These are phyloP conservation scores for Spathaspora boniae DNA, from an alignment of 805 yeast genomes.

Conservation along the genomic window DNA sequence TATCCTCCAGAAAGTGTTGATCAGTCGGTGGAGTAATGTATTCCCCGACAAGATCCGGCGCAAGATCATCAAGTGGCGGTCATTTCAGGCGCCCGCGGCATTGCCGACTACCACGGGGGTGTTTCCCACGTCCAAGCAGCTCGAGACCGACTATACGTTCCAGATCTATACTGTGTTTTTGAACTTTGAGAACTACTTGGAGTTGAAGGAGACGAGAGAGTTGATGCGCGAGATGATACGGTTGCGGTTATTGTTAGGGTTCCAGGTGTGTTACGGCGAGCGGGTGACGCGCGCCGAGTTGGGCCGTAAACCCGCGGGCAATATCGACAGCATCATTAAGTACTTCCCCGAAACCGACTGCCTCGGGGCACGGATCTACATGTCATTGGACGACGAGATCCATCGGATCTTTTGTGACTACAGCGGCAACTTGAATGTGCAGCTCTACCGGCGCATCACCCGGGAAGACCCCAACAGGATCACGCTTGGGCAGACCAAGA, in stretches of 20 bases:
- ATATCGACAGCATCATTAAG: constrained; percentile 52
- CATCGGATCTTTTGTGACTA: constrained; percentile 77
- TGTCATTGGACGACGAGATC: constrained; percentile 77
- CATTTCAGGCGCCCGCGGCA: constrained; percentile 90
- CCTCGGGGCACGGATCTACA: constrained; percentile 62
- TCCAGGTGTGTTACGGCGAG: constrained; percentile 81
- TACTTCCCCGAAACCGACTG: constrained; percentile 48
- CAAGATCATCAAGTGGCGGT: constrained; percentile 81
- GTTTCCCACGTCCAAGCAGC: constrained; percentile 69
- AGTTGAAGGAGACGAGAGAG: constrained; percentile 50
- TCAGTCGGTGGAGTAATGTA: constrained; percentile 89
- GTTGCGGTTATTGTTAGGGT: constrained; percentile 77
- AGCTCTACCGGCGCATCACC: constrained; percentile 48
- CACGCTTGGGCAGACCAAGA: constrained; percentile 10
- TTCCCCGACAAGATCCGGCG: constrained; percentile 70
- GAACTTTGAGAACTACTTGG: constrained; percentile 53
- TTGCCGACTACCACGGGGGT: constrained; percentile 77
- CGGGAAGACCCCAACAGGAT: constrained; percentile 9
- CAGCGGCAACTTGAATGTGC: constrained; percentile 73
- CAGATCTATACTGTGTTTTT: constrained; percentile 79
- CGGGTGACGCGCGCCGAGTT: constrained; percentile 64
- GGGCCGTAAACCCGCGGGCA: constrained; percentile 53
- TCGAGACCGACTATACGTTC: constrained; percentile 69
- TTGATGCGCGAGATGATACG: constrained; percentile 85
- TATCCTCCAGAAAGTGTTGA: constrained; percentile 53